phyloP scores from a whole-genome alignment of 345 rosid genomes.

The Citrus reticulata region DNA sequence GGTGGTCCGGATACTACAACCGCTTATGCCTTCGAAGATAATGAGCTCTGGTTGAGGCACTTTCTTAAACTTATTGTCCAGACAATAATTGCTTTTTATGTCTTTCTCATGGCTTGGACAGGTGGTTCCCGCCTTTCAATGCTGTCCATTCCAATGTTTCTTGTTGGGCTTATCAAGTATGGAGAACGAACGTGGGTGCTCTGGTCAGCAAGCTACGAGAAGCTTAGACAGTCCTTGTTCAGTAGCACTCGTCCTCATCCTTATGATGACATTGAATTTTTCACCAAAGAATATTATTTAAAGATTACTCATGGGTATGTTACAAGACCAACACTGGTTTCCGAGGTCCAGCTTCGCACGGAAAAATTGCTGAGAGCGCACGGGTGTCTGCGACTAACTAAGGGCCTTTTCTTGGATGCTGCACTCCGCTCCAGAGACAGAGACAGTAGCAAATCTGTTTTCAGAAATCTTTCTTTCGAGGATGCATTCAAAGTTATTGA shows the following conservation, averaged over 20 bases:
- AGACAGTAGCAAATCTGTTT: not conserved
- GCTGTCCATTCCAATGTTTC: not conserved
- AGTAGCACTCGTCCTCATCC: not conserved
- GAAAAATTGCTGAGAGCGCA: conserved; percentile 15
- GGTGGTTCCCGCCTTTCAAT: not conserved
- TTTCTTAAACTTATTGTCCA: not conserved
- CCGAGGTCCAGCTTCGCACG: not conserved
- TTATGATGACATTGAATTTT: not conserved
- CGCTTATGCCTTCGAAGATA: not conserved
- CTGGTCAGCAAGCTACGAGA: not conserved
- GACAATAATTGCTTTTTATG: not conserved
- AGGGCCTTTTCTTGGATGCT: conserved; percentile 8
- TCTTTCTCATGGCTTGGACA: not conserved
- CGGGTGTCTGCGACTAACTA: conserved; percentile 18
- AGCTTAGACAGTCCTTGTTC: not conserved
- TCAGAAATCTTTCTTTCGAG: not conserved
- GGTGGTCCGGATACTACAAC: not conserved
- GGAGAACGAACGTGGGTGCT: not conserved
- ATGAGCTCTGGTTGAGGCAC: not conserved
- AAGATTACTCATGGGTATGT: not conserved
- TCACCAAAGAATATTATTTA: not conserved
- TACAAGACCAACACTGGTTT: not conserved
- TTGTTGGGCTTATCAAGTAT: not conserved
- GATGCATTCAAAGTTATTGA: conserved; percentile 35
- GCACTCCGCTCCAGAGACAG: not conserved